These are phyloP conservation scores for Pseudonitzschia pungens DNA, from an alignment of 108 stramenopile species.

Conservation along the genomic window DNA sequence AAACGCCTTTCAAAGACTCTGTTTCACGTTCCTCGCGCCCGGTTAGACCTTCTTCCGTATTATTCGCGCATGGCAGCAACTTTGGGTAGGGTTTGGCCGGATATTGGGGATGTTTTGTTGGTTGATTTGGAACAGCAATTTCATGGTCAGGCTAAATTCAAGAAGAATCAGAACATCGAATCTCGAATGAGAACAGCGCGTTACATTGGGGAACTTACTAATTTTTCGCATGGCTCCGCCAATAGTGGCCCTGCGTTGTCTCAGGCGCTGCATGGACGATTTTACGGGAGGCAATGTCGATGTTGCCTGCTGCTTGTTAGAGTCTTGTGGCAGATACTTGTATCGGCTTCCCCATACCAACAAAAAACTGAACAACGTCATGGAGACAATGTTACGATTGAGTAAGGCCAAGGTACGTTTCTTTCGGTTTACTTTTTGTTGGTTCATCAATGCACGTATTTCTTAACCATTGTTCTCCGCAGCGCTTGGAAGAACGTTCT, in stretches of 20 bases:
- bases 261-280: constrained; percentile 84
- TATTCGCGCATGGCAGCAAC: constrained; percentile 89
- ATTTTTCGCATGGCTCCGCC: constrained; percentile 94
- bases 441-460: background rate
- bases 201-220: constrained; percentile 90
- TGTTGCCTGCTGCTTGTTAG: constrained; percentile 83
- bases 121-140: constrained; percentile 81
- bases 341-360: constrained; percentile 75
- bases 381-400: constrained; percentile 88
- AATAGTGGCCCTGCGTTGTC: constrained; percentile 82
- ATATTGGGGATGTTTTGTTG: constrained; percentile 59
- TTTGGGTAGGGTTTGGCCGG: constrained; percentile 72
- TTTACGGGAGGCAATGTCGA: constrained; percentile 89
- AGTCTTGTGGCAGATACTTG: constrained; percentile 90
- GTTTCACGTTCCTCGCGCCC: constrained; percentile 77
- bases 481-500: constrained; percentile 78
- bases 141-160: constrained; percentile 82
- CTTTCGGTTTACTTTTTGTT: background rate
- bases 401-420: constrained; percentile 79
- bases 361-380: constrained; percentile 53
- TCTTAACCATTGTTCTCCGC: constrained; percentile 10
- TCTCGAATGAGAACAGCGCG: constrained; percentile 78
- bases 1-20: constrained; percentile 83
- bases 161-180: constrained; percentile 84
- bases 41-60: constrained; percentile 87